Conservation (phyloP, 2,329 filamentous ascomycete genomes). For the Helminthosporium solani region DNA sequence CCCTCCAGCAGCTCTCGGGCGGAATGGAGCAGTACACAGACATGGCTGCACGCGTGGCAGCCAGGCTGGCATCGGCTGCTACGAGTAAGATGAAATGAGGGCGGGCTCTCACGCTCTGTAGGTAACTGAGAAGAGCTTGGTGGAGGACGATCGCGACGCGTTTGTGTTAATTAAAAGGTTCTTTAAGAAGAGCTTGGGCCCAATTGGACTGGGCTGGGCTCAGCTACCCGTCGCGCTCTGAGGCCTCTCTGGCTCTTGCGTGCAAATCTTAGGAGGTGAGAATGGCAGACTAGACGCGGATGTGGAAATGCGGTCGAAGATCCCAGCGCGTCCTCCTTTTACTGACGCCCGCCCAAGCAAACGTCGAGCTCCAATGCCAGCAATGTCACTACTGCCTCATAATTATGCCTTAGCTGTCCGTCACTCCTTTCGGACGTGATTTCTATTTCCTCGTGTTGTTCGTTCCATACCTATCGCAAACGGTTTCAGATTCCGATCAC, state of each 20-base stretch:
- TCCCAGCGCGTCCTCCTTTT: constrained; percentile 25
- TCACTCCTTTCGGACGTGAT: background rate
- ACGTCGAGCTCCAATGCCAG: background rate
- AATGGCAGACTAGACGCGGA: constrained; percentile 19
- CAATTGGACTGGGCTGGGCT: background rate
- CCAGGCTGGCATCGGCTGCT: constrained; percentile 16
- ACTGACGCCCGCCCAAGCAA: constrained; percentile 2
- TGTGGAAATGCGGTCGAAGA: constrained; percentile 21
- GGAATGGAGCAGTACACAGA: constrained; percentile 43
- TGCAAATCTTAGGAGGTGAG: constrained; percentile 28
- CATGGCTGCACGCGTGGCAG: constrained; percentile 36
- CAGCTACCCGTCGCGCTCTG: background rate
- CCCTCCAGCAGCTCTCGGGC: constrained; percentile 37
- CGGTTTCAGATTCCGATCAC: too few relatives aligned
- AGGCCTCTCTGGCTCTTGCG: constrained; percentile 8
- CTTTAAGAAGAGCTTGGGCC: background rate
- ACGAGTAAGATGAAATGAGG: background rate
- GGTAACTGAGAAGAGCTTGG: too few relatives aligned
- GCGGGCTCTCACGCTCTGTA: too few relatives aligned
- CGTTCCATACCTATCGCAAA: background rate
- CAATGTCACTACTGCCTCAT: constrained; percentile 8
- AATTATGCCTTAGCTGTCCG: constrained; percentile 32
- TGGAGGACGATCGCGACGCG: constrained; percentile 2
- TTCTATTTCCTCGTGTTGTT: background rate
- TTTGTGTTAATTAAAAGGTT: background rate